Percentiles rank a stretch among this genome's conserved stretches.
These are phyloP conservation scores for Mycena indigotica DNA, from an alignment of 768 basidiomycete genomes.

Conservation along the genomic window DNA sequence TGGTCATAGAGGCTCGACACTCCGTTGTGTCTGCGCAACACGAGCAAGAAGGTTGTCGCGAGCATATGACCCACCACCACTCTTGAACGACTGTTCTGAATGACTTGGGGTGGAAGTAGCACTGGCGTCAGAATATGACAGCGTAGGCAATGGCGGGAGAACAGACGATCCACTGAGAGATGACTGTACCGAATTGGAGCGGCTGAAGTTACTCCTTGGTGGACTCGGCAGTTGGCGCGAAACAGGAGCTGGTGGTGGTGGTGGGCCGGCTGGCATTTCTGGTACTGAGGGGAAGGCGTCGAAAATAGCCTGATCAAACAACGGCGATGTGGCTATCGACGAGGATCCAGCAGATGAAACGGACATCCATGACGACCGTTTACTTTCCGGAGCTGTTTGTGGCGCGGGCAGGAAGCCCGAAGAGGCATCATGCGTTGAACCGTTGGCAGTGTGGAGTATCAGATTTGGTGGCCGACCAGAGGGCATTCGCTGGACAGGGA, in stretches of 20 bases:
- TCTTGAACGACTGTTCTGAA: conserved; percentile 1
- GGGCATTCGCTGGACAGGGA: not conserved
- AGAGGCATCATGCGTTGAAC: not conserved
- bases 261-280: conserved; percentile 40
- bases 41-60: conserved; percentile 9
- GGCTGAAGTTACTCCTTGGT: not conserved
- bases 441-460: conserved; percentile 4
- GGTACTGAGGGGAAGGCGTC: conserved; percentile 78
- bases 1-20: conserved; percentile 8
- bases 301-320: conserved; percentile 62
- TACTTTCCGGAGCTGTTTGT: conserved; percentile 17
- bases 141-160: conserved; percentile 1
- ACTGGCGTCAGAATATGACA: conserved; percentile 5
- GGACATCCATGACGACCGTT: conserved; percentile 52
- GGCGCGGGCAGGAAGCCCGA: conserved; percentile 11
- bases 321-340: conserved; percentile 39
- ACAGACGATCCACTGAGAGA: not conserved
- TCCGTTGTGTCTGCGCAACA: conserved; percentile 12
- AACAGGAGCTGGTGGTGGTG: conserved; percentile 13
- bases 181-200: conserved; percentile 3
- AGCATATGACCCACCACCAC: conserved; percentile 1
- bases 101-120: not conserved
- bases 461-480: conserved; percentile 19
- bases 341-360: conserved; percentile 41
- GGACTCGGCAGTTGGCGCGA: conserved; percentile 1